Conservation (phyloP, 2,329 filamentous ascomycete genomes). For the Colletotrichum filicis region DNA sequence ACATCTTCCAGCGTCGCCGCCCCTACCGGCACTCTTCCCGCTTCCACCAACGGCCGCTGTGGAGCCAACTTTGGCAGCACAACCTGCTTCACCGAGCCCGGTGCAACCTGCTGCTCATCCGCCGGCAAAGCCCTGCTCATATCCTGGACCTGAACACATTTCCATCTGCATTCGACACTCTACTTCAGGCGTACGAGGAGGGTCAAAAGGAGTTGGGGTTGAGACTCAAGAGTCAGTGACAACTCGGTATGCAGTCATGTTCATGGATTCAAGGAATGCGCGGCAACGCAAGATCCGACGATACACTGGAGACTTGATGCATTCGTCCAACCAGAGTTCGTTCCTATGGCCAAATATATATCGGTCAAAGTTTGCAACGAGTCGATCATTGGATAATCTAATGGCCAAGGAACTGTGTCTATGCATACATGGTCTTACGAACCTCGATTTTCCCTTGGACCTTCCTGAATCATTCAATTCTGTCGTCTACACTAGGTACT, state of each 20-base stretch:
- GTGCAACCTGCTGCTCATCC: constrained; percentile 42
- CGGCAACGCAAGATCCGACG: constrained; percentile 16
- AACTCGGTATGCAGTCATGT: background rate
- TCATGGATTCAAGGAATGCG: background rate
- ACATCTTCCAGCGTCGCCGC: constrained; percentile 10
- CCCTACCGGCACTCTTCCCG: constrained; percentile 28
- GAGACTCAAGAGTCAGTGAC: background rate
- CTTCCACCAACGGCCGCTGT: constrained; percentile 42
- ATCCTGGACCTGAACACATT: background rate
- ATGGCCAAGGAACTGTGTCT: background rate
- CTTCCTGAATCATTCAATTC: background rate
- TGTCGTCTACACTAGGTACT: background rate
- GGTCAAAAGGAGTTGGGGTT: background rate
- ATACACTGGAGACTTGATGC: background rate
- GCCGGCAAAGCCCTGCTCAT: constrained; percentile 16
- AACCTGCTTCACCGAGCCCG: constrained; percentile 39
- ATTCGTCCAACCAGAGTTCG: background rate
- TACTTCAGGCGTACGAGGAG: constrained; percentile 14
- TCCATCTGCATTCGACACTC: background rate
- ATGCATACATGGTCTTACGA: background rate
- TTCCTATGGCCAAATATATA: background rate
- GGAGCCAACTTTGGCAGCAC: constrained; percentile 38
- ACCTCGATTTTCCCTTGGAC: background rate
- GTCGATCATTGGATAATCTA: background rate
- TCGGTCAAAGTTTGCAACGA: background rate